Percentiles rank a stretch among this genome's conserved stretches.
These are phyloP conservation scores for Alternaria sp. DNA, from an alignment of 2,329 filamentous ascomycete genomes.

Conservation along the genomic window DNA sequence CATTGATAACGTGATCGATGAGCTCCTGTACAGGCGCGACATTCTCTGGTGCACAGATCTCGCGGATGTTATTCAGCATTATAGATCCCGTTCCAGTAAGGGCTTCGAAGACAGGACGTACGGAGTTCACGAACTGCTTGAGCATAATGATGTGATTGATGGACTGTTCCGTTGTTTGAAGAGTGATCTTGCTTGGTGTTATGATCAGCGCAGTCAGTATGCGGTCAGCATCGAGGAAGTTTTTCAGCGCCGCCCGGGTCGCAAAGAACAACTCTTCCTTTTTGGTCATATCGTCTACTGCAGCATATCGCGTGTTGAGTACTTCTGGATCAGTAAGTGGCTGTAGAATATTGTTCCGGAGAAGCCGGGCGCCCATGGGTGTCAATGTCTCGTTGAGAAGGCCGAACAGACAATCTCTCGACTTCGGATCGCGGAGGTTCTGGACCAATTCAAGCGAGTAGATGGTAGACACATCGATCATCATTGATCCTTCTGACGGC, in stretches of 20 bases:
- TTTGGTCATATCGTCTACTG: slow-evolving; percentile 79
- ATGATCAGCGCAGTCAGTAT: slow-evolving; percentile 81
- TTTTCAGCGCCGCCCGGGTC: slow-evolving; percentile 75
- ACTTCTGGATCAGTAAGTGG: slow-evolving; percentile 78
- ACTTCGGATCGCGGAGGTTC: slow-evolving; percentile 79
- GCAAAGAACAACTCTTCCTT: slow-evolving; percentile 87
- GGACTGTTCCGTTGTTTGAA: slow-evolving; percentile 77
- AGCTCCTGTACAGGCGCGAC: slow-evolving; percentile 68
- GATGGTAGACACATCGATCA: slow-evolving; percentile 91
- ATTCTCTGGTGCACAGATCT: slow-evolving; percentile 71
- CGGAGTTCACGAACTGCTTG: slow-evolving; percentile 78
- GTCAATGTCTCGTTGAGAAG: slow-evolving; percentile 85
- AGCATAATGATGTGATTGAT: slow-evolving; percentile 88
- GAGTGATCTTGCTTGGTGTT: slow-evolving; percentile 70
- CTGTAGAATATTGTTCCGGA: slow-evolving; percentile 87
- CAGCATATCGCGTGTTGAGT: slow-evolving; percentile 77
- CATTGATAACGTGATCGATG: slow-evolving; percentile 77
- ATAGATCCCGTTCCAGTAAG: slow-evolving; percentile 70
- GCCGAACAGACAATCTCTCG: slow-evolving; percentile 83
- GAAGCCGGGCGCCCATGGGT: slow-evolving; percentile 84
- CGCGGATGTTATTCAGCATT: slow-evolving; percentile 72
- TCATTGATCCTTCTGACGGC: slow-evolving; percentile 90
- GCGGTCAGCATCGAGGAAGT: slow-evolving; percentile 80
- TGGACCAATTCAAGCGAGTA: slow-evolving; percentile 88
- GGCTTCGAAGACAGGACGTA: slow-evolving; percentile 72